phyloP scores from a whole-genome alignment of 306 rosid species.

The Pterocarpus santalinus region DNA sequence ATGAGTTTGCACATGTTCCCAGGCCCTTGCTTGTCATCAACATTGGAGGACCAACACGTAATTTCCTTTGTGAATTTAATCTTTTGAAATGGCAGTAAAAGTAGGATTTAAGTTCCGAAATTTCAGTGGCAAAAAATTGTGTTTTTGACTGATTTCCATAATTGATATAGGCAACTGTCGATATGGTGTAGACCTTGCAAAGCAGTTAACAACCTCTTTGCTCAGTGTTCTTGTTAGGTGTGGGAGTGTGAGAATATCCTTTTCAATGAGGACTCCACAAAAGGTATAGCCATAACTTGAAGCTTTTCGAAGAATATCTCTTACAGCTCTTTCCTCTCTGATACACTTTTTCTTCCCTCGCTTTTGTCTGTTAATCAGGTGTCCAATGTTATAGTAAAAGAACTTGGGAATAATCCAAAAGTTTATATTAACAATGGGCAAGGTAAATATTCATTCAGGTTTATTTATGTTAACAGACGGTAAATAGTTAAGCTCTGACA shows the following conservation, averaged over 20 bases:
- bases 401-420: constrained; percentile 84
- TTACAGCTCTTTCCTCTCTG: neutral
- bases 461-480: constrained; percentile 35
- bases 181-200: constrained; percentile 88
- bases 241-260: constrained; percentile 93
- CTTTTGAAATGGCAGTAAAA: constrained; percentile 27
- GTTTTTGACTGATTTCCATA: constrained; percentile 35
- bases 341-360: constrained; percentile 9
- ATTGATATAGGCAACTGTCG: constrained; percentile 76
- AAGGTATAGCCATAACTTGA: constrained; percentile 60
- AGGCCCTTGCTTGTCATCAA: constrained; percentile 90
- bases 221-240: constrained; percentile 77
- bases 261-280: constrained; percentile 83
- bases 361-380: constrained; percentile 62
- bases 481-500: neutral
- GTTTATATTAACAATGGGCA: constrained; percentile 84
- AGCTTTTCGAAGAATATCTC: constrained; percentile 3
- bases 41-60: constrained; percentile 88
- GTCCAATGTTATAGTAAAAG: constrained; percentile 64
- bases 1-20: constrained; percentile 75
- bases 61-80: constrained; percentile 46
- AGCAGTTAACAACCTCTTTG: constrained; percentile 73
- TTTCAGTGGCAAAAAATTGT: neutral
- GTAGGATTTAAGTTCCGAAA: constrained; percentile 5
- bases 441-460: constrained; percentile 58